Evolutionary conservation across 2,329 filamentous ascomycete genomes (phyloP).

Genomic region (Nothopassalora personata): DNA sequence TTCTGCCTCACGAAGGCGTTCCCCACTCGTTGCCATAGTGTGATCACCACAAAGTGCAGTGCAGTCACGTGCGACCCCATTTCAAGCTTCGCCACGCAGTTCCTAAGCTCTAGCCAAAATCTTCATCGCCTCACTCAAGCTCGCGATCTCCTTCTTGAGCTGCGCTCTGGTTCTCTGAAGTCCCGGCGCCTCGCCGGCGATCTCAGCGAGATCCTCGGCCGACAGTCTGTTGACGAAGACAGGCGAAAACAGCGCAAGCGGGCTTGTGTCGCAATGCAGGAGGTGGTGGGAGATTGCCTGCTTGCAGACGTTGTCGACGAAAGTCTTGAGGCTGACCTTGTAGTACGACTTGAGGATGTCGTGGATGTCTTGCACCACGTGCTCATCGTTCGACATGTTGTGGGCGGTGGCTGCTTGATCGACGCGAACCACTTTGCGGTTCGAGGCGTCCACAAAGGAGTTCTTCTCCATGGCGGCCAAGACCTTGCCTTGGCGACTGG

Average conservation of each 20-base stretch:
- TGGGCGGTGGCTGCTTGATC: constrained; percentile 17
- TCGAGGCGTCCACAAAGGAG: background rate
- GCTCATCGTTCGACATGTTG: constrained; percentile 35
- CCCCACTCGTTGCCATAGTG: too few species aligned
- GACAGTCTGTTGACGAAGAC: constrained; percentile 47
- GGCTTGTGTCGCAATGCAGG: constrained; percentile 46
- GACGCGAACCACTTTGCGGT: constrained; percentile 17
- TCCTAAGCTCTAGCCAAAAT: constrained; percentile 11
- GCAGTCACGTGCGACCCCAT: too few species aligned
- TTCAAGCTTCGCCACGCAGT: background rate
- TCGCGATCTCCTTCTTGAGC: constrained; percentile 44
- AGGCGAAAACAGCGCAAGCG: constrained; percentile 50
- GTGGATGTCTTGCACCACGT: constrained; percentile 50
- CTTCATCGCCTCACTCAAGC: constrained; percentile 15
- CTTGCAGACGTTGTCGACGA: constrained; percentile 58
- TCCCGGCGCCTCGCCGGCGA: constrained; percentile 54
- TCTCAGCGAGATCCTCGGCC: constrained; percentile 46
- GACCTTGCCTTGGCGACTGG: constrained; percentile 18
- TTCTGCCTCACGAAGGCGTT: background rate
- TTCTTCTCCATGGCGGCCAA: constrained; percentile 7
- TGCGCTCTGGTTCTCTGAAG: constrained; percentile 39
- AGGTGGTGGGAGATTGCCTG: constrained; percentile 55
- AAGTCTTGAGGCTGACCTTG: constrained; percentile 54
- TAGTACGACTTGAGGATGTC: constrained; percentile 60
- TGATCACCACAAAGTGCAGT: too few species aligned